Percentiles rank a stretch among this genome's conserved stretches.
Evolutionary conservation across 345 rosid genomes (phyloP).

Genomic region (Acer saccharum): DNA sequence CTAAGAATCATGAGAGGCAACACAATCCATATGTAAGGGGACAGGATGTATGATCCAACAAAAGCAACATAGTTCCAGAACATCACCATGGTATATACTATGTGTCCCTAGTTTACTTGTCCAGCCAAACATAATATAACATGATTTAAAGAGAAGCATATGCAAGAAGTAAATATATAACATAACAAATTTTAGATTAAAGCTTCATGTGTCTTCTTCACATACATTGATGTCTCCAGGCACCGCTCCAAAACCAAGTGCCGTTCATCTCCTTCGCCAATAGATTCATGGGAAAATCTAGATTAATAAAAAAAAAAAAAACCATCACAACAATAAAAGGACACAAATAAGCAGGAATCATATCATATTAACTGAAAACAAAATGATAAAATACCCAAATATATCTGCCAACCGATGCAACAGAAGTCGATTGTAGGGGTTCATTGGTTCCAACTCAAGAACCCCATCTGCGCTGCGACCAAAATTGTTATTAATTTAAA

Average conservation of each 20-base stretch:
- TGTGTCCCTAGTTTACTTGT: not conserved
- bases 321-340: not conserved
- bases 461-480: constrained; percentile 53
- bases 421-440: constrained; percentile 65
- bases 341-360: not conserved
- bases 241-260: constrained; percentile 61
- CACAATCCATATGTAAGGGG: not conserved
- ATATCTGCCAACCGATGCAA: constrained; percentile 71
- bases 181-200: not conserved
- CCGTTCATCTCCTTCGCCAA: constrained; percentile 65
- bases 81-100: no score
- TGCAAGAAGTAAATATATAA: constrained; percentile 1
- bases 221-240: constrained; percentile 65
- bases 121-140: not conserved
- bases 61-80: not conserved
- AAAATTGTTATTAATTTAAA: constrained; percentile 9
- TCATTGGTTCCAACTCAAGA: constrained; percentile 71
- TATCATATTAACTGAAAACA: not conserved
- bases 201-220: constrained; percentile 11
- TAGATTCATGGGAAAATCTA: constrained; percentile 70
- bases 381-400: constrained; percentile 47
- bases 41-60: not conserved
- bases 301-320: not conserved
- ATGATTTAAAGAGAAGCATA: not conserved
- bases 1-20: not conserved